Percentiles rank a stretch among this genome's conserved stretches.
Evolutionary conservation across 495 filamentous ascomycete genomes (phyloP).

Genomic region (Aspergillus campestris): DNA sequence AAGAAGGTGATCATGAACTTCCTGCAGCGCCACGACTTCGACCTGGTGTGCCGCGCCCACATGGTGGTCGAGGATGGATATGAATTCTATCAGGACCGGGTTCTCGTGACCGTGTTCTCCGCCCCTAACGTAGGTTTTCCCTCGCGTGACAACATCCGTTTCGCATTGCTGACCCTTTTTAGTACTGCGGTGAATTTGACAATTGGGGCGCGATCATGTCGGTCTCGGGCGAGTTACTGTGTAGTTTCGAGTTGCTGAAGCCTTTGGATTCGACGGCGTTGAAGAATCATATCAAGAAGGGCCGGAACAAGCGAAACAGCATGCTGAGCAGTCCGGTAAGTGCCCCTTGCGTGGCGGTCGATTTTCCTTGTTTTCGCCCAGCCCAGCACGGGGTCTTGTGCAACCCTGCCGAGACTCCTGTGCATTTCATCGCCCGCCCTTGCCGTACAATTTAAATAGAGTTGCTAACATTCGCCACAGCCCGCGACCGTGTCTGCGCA

Average conservation of each 20-base stretch:
- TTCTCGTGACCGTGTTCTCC: conserved; percentile 95
- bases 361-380: conserved; percentile 17
- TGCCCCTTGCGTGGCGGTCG: conserved; percentile 16
- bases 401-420: conserved; percentile 20
- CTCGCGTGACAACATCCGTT: too few species aligned
- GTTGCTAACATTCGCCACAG: conserved; percentile 22
- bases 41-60: conserved; percentile 92
- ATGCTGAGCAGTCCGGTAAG: conserved; percentile 91
- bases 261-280: conserved; percentile 93
- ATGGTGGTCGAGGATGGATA: conserved; percentile 99
- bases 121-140: conserved; percentile 78
- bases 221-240: conserved; percentile 84
- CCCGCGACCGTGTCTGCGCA: conserved; percentile 41
- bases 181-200: conserved; percentile 99
- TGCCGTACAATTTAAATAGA: conserved; percentile 2
- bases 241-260: conserved; percentile 95
- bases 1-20: conserved; percentile 99
- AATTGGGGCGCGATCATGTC: conserved; percentile 99
- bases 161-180: conserved; percentile 13
- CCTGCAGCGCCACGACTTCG: conserved; percentile 89
- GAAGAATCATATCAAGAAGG: conserved; percentile 99
- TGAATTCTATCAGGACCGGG: conserved; percentile 95
- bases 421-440: conserved; percentile 9
- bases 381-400: conserved; percentile 14
- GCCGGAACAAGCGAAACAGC: conserved; percentile 79